A percentile compares a stretch with the other conserved stretches of the same genome.
Evolutionary conservation across 192 early-diverging fungal species (phyloP).

Genomic region (Kickxella alabastrina): DNA sequence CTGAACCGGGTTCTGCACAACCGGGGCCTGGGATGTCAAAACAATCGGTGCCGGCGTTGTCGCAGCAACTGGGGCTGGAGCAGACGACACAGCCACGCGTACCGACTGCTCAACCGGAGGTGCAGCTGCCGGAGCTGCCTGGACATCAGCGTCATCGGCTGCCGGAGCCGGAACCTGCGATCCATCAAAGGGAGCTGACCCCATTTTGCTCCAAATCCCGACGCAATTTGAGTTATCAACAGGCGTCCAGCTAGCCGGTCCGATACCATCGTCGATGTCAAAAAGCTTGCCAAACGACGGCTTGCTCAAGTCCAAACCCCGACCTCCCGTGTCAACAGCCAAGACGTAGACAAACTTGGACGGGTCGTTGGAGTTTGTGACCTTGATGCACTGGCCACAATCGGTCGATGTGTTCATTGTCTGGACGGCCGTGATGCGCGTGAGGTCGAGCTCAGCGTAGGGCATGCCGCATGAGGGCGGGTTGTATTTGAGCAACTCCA

Average conservation of each 20-base stretch:
- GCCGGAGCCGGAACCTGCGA: slow-evolving; percentile 9
- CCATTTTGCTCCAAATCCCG: slow-evolving; percentile 41
- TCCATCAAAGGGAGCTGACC: not conserved
- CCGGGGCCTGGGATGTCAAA: too few species aligned
- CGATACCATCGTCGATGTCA: slow-evolving; percentile 45
- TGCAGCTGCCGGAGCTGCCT: too few species aligned
- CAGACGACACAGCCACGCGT: too few species aligned
- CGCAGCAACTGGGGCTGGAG: too few species aligned
- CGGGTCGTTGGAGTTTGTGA: slow-evolving; percentile 36
- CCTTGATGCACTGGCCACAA: slow-evolving; percentile 55
- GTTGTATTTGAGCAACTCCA: slow-evolving; percentile 33
- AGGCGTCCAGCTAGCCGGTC: slow-evolving; percentile 45
- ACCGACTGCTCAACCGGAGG: too few species aligned
- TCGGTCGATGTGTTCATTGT: slow-evolving; percentile 37
- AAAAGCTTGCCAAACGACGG: slow-evolving; percentile 51
- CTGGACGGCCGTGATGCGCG: slow-evolving; percentile 55
- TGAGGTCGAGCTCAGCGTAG: slow-evolving; percentile 49
- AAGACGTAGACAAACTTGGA: slow-evolving; percentile 52
- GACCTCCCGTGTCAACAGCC: slow-evolving; percentile 55
- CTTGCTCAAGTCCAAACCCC: slow-evolving; percentile 53
- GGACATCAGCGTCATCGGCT: too few species aligned
- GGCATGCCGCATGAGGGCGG: slow-evolving; percentile 59
- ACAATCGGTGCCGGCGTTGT: too few species aligned
- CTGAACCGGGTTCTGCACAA: too few species aligned
- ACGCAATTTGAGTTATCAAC: slow-evolving; percentile 43